Percentiles rank a stretch among this genome's conserved stretches.
Conservation (phyloP, 805 yeast species). For the Wickerhamomyces tratensis region DNA sequence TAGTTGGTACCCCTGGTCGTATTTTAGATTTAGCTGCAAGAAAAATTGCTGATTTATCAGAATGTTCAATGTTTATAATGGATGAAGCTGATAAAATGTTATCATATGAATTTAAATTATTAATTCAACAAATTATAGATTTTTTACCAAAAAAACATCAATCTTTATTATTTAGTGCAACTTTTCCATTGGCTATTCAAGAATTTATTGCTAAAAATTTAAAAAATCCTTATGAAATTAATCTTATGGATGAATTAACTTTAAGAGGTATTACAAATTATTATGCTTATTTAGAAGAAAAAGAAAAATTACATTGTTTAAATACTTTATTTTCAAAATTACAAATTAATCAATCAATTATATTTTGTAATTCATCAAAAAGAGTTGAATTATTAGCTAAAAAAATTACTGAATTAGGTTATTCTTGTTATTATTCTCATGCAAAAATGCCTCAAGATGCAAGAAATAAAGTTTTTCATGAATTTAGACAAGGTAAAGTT, state of each 20-base stretch:
- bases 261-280: conserved; percentile 94
- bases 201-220: conserved; percentile 86
- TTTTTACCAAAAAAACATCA: conserved; percentile 78
- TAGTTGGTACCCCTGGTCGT: conserved; percentile 98
- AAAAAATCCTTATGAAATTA: conserved; percentile 88
- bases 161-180: conserved; percentile 84
- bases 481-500: conserved; percentile 96
- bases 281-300: conserved; percentile 97
- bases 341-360: conserved; percentile 93
- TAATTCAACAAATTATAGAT: conserved; percentile 76
- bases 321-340: conserved; percentile 90
- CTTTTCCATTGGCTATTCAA: conserved; percentile 92
- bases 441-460: conserved; percentile 97
- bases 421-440: conserved; percentile 93
- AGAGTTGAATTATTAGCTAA: conserved; percentile 94
- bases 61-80: conserved; percentile 86
- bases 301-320: conserved; percentile 90
- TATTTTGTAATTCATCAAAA: conserved; percentile 93
- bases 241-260: conserved; percentile 95
- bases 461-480: conserved; percentile 97
- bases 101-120: conserved; percentile 77
- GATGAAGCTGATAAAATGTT: conserved; percentile 99
- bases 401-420: conserved; percentile 92
- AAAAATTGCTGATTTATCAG: conserved; percentile 75
- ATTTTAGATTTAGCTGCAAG: conserved; percentile 89